Evolutionary conservation across 2,329 filamentous ascomycete species (phyloP), one percentile per base, ranked within the genome.

Genomic region (Aspergillus arachidicola): DNA sequence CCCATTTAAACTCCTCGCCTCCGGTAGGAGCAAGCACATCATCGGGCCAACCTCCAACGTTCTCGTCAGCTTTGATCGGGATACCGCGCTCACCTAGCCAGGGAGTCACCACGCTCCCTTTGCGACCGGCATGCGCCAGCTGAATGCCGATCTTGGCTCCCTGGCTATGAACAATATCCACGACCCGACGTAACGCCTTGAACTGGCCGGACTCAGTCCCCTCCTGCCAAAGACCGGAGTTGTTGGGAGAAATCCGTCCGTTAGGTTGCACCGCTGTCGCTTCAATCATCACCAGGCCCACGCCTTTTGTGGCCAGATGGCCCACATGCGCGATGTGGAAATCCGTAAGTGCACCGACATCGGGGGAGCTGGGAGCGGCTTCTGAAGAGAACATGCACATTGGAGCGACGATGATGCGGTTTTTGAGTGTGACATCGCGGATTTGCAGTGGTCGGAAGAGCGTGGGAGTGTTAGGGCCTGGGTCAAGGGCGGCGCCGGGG

Each of bases 321-420:
- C 93, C 91, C 10, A 94, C 83, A 72, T 96, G 93, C 28, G 92
- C 88, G 51, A 94, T 81, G 76, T 96, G 92, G 85, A 88, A 97
- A 74, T 91, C 85, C 1, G 91, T 94, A 60, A 89, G 80, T 75
- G 94, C 90, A n/a, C 94, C 89, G 67, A 71, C 63, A 7, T 55
- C 57, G 2, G 73, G 70, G 2, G 73, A 74, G 10, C 58, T 51
- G 0, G 68, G 71, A 46, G 75, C 64, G 2, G 89, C 82, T 46
- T 87, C 74, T 6, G 87, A 83, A 1, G 84, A 87, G 75, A 90
- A 91, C 73, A 89, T 88, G 76, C 88, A 91, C 38, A 90, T 80
- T 0, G 88, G 88, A 4, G 86, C 83, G 14, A 83, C 81, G 64
- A 87, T 83, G 64, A 91, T 86, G 66, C 89, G 86, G 75, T 91